These are phyloP conservation scores for Aspergillus sp. DNA, from an alignment of 2,329 filamentous ascomycete genomes.

Conservation along the genomic window DNA sequence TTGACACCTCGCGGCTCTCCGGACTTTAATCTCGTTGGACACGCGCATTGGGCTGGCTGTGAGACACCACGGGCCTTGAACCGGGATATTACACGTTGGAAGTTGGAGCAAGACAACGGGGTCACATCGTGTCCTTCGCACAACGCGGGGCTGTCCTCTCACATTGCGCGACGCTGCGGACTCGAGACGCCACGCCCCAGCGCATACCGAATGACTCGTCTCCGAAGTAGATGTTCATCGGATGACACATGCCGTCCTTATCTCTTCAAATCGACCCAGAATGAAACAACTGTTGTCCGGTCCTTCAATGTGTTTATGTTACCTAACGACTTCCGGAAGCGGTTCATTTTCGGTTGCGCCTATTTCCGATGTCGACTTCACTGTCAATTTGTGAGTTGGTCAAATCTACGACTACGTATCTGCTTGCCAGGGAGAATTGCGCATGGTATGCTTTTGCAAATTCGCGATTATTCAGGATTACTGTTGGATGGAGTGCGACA, in stretches of 20 bases:
- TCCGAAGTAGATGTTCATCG: constrained; percentile 8
- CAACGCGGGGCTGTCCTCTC: neutral
- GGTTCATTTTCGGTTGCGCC: constrained; percentile 20
- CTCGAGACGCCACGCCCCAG: neutral
- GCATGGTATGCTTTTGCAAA: neutral
- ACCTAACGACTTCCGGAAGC: constrained; percentile 28
- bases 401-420: neutral
- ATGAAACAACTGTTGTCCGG: constrained; percentile 4
- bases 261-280: constrained; percentile 11
- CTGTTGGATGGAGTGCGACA: neutral
- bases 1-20: constrained; percentile 5
- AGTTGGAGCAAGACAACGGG: neutral
- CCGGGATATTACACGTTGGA: neutral
- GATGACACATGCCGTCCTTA: constrained; percentile 25
- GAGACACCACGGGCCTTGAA: neutral
- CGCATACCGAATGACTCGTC: neutral
- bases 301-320: constrained; percentile 22
- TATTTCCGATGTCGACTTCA: neutral
- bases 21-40: neutral
- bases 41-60: neutral
- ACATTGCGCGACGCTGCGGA: neutral
- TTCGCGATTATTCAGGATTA: neutral
- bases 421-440: neutral
- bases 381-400: neutral
- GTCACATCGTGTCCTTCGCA: constrained; percentile 1